Conservation (phyloP, 805 yeast genomes). For the Starmera quercuum region DNA sequence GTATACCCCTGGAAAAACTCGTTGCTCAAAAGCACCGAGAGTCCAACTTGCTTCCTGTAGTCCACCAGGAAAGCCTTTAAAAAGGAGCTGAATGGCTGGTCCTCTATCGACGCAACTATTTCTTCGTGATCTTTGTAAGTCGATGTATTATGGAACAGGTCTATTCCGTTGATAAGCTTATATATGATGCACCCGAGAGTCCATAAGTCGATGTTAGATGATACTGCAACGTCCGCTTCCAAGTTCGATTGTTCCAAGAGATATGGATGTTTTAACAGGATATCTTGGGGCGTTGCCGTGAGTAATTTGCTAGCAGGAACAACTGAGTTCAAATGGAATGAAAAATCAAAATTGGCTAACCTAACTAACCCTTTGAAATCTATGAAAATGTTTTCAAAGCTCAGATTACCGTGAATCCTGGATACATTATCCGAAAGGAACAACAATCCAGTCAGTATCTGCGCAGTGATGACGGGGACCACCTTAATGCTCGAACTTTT, state of each 20-base stretch:
- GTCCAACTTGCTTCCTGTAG: not conserved
- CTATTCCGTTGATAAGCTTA: conserved; percentile 1
- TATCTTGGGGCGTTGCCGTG: not conserved
- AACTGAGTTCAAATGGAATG: not conserved
- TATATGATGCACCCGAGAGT: not conserved
- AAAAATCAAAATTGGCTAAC: conserved; percentile 6
- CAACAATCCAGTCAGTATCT: conserved; percentile 4
- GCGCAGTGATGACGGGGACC: not conserved
- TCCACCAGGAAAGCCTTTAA: not conserved
- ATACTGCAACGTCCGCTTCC: not conserved
- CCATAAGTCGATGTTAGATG: not conserved
- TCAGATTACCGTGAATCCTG: conserved; percentile 11
- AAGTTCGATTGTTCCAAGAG: not conserved
- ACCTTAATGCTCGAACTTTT: not conserved
- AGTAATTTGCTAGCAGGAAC: not conserved
- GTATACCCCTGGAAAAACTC: conserved; percentile 1
- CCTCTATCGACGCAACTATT: not conserved
- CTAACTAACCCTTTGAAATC: conserved; percentile 5
- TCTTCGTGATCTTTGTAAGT: not conserved
- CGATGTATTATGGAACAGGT: not conserved
- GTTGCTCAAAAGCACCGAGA: not conserved
- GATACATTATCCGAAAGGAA: not conserved
- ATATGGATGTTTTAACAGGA: not conserved
- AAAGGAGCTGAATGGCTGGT: not conserved
- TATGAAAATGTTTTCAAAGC: conserved; percentile 3